Evolutionary conservation across 139 green algal genomes (phyloP), one percentile per base, ranked within the genome.

Genomic region (Closterium sp.): DNA sequence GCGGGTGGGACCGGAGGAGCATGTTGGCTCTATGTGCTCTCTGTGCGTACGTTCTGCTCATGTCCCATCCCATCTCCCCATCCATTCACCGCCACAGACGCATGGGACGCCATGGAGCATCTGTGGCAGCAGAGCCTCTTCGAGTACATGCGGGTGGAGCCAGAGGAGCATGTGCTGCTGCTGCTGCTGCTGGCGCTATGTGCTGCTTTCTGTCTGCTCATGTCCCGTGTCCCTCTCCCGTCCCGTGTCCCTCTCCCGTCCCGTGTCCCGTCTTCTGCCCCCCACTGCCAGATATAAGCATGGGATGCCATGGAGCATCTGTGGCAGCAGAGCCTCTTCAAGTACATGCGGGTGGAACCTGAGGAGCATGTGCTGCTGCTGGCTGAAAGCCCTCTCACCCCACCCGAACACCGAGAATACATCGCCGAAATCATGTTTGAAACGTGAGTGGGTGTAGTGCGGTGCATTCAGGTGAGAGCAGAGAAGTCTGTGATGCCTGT

Each of bases 381-480:
- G 31, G 98, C 97, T 31, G 97, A 98, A 94, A 96, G 96, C 50
- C 97, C 97, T 0, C 94, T 98, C 27, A 98, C 98, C 91, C 91
- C 96, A 2, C 97, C 97, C 17, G 97, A 98, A 93, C 94, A 96
- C 87, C 93, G 97, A 6, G 97, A 98, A 88, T 93, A 95, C 27
- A 95, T 95, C 1, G 97, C 97, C 0, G 97, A 98, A 88, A 96
- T 98, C 91, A 97, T 98, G 95, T 98, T 98, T 91, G 97, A 98
- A 93, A 97, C 95, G 19, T 94, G 30, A 79, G 62, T 79, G 17
- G 62, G 19, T 79, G 62, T 9, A 50, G 38, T 22, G 62, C 19
- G 62, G 62, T 24, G 62, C 19, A 79, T 1, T 50, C 38, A 50
- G 38, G 62, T 79, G 62, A 79, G 62, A 79, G 62, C 62, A 79